Evolutionary conservation across 768 basidiomycete species (phyloP), one percentile per base, ranked within the genome.

Genomic region (Saitozyma sp.): DNA sequence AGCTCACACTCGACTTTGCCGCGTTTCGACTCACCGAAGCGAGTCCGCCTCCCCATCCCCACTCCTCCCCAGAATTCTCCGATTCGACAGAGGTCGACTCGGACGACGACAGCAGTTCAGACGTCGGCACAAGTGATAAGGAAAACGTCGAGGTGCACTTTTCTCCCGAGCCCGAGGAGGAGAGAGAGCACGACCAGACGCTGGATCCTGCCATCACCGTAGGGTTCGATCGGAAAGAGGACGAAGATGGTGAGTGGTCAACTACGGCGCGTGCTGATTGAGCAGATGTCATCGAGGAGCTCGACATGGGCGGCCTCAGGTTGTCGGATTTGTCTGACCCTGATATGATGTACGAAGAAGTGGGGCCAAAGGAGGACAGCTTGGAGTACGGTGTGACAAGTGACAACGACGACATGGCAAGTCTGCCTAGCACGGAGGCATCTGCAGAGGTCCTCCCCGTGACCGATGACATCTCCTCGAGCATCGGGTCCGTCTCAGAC

Each of bases 321-420:
- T 38, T 75, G 17, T 56, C 61, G 14, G 74, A 75, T 59, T 73
- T 75, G 58, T 65, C 64, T 13, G 74, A 75, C 61, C 74, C 70
- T 10, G 69, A 74, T 17, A 16, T n/a, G 58, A 16, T 56, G 51
- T 19, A 16, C 19, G 29, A 37, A 19, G 20, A 43, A 14, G 10
- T 13, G 19, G 11, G 20, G 10, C 16, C 29, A 20, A 41, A 4
- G 29, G 58, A n/a, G 37, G 56, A 57, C 45, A 45, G 29, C 45
- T 17, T n/a, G 58, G n/a, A 61, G 51, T 19, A 16, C 19, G 29
- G 38, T 9, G 20, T 57, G 14, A 2, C 13, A 52, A 16, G 20
- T 52, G 19, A n/a, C 43, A 41, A 4, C 45, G 58, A n/a, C 20
- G 56, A 57, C 45, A 45, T 46, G 42, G 41, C 45, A 17, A 46